Evolutionary conservation across 306 rosid genomes (phyloP).

Genomic region (Corylus americana): DNA sequence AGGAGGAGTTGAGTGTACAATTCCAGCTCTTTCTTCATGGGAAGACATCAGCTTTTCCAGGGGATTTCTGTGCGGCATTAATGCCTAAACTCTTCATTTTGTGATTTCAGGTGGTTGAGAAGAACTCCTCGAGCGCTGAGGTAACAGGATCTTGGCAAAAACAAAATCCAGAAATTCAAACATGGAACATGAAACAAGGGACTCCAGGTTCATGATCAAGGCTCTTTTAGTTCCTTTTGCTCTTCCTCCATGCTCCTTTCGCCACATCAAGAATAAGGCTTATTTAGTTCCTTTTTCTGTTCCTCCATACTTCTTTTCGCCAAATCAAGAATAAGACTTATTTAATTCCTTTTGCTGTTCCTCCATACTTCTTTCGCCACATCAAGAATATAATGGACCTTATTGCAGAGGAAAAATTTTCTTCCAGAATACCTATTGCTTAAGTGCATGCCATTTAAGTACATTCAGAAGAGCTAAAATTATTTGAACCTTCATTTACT

Average conservation of each 20-base stretch:
- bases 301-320: neutral
- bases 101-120: slow-evolving; percentile 37
- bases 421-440: neutral
- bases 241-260: neutral
- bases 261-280: neutral
- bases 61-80: neutral
- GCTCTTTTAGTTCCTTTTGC: neutral
- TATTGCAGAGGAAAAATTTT: neutral
- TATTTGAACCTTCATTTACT: slow-evolving; percentile 10
- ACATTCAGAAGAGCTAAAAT: neutral
- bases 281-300: slow-evolving; percentile 4
- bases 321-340: neutral
- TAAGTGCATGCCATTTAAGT: neutral
- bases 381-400: neutral
- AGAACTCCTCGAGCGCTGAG: slow-evolving; percentile 33
- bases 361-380: neutral
- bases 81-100: slow-evolving; percentile 4
- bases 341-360: slow-evolving; percentile 5
- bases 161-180: slow-evolving; percentile 35
- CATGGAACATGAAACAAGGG: slow-evolving; percentile 42
- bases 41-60: neutral
- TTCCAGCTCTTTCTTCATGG: no score
- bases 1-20: no score
- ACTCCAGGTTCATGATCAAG: slow-evolving; percentile 26
- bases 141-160: slow-evolving; percentile 36